phyloP scores from a whole-genome alignment of 768 basidiomycete species.

The Psilocybe tampanensis region DNA sequence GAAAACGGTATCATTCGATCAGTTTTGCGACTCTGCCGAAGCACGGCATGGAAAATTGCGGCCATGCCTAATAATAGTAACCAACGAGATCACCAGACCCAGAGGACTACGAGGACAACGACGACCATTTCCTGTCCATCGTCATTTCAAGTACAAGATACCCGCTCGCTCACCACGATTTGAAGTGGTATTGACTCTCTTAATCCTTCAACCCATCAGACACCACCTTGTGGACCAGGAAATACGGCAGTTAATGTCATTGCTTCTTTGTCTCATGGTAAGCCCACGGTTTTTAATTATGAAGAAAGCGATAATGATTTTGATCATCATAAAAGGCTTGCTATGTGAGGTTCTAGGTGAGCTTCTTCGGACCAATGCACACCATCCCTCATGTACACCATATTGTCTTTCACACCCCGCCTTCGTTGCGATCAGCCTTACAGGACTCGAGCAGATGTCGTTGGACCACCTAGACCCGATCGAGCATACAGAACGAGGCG shows the following conservation, averaged over 20 bases:
- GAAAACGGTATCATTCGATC: too few relatives aligned
- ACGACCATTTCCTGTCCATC: conserved; percentile 55
- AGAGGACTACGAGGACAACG: too few relatives aligned
- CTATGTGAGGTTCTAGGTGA: conserved; percentile 60
- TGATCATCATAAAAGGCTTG: conserved; percentile 45
- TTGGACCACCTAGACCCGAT: conserved; percentile 59
- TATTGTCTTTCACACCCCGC: conserved; percentile 46
- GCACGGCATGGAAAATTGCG: too few relatives aligned
- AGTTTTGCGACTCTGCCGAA: too few relatives aligned
- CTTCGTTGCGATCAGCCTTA: conserved; percentile 56
- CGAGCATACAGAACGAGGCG: conserved; percentile 49
- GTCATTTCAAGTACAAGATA: conserved; percentile 4
- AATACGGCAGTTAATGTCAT: conserved; percentile 64
- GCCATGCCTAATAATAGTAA: too few relatives aligned
- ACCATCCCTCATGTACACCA: conserved; percentile 60
- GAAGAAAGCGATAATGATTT: neutral
- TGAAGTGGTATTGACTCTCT: conserved; percentile 55
- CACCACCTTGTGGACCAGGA: conserved; percentile 5
- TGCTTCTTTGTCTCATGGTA: conserved; percentile 73
- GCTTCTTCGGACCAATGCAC: conserved; percentile 59
- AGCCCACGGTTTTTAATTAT: neutral
- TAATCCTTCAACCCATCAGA: conserved; percentile 31
- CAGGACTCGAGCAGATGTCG: conserved; percentile 64
- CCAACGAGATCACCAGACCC: too few relatives aligned
- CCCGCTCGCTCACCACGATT: conserved; percentile 8